phyloP scores from a whole-genome alignment of 495 filamentous ascomycete species.

The Lasiosphaeris hirsuta region DNA sequence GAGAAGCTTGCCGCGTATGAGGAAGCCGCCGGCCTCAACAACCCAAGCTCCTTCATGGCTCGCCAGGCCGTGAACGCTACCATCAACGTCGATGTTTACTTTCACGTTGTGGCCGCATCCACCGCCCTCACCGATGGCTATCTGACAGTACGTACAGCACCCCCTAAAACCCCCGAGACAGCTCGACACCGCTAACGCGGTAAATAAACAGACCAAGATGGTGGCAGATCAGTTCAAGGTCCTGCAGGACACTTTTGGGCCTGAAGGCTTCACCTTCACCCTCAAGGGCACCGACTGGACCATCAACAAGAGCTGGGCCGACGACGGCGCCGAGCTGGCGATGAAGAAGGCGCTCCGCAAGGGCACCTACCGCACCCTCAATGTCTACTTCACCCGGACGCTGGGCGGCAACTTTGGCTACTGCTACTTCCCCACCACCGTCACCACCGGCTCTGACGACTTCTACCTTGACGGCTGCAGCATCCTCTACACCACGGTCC shows the following conservation, averaged over 20 bases:
- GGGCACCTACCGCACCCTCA: slow-evolving; percentile 58
- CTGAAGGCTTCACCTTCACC: slow-evolving; percentile 51
- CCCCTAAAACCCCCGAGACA: background rate
- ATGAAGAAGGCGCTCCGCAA: slow-evolving; percentile 60
- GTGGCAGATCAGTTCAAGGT: slow-evolving; percentile 1
- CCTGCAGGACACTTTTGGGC: slow-evolving; percentile 33
- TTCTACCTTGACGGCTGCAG: slow-evolving; percentile 59
- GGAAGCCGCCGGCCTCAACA: slow-evolving; percentile 22
- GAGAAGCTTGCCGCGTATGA: slow-evolving; percentile 27
- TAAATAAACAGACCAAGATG: slow-evolving; percentile 2
- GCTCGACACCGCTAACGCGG: background rate
- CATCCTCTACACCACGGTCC: slow-evolving; percentile 52
- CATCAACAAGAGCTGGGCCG: slow-evolving; percentile 55
- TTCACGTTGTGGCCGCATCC: slow-evolving; percentile 58
- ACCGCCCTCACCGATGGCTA: slow-evolving; percentile 45
- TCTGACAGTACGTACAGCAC: slow-evolving; percentile 43
- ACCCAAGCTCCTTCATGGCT: background rate
- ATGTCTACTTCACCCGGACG: slow-evolving; percentile 61
- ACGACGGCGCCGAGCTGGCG: slow-evolving; percentile 42
- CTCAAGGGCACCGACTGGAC: slow-evolving; percentile 52
- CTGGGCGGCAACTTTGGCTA: slow-evolving; percentile 53
- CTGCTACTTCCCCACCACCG: slow-evolving; percentile 50
- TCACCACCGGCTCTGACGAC: slow-evolving; percentile 27
- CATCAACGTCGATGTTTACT: slow-evolving; percentile 52
- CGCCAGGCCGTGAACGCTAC: slow-evolving; percentile 10